Base-by-base conservation (phyloP, 257 asterid species). In the Agastache rugosa region DNA sequence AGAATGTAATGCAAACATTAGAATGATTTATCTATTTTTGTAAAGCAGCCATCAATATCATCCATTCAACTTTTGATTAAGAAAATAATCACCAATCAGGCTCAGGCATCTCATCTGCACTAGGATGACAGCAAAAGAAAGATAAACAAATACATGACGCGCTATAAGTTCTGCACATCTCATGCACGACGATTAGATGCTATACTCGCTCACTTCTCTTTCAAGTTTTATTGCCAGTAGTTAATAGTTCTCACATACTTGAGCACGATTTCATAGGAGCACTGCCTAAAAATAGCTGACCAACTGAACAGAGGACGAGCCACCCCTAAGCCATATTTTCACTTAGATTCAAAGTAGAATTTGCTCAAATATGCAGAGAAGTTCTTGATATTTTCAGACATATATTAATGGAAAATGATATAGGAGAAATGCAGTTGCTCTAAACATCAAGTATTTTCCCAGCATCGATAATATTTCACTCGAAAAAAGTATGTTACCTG, bases 401-500 rank as follows among this genome's bases (percentile, higher is more conserved):
- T 48, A 47, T 8, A 17, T 15, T 29, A 15, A 45, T 8, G 23
- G 15, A 48, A 48, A 65, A 71, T 15, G 53, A 23, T 47, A 45
- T 48, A 9, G 34, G 31, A 59, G 41, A 59, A 15, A 55, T 23
- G 39, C 63, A 58, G 63, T 58, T 25, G 19, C 4, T 58, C 39
- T 25, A 15, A 60, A 31, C 59, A 53, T 53, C 6, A 8, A 17
- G 11, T 23, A 23, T 22, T 55, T 55, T 11, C 16, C 34, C n/a
- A 11, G 2, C 15, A 34, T 11, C 34, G 19, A 64, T 41, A 12
- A 22, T 20, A 64, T 64, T 22, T 65, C 37, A 65, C 14, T 22
- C 11, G 47, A 56, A 25, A 56, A 25, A 9, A 72, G 37, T 12
- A 74, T 25, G 54, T 74, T 87, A 94, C 97, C 97, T 92, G 97